phyloP scores from a whole-genome alignment of 768 basidiomycete species.

The Lentinula aciculospora region DNA sequence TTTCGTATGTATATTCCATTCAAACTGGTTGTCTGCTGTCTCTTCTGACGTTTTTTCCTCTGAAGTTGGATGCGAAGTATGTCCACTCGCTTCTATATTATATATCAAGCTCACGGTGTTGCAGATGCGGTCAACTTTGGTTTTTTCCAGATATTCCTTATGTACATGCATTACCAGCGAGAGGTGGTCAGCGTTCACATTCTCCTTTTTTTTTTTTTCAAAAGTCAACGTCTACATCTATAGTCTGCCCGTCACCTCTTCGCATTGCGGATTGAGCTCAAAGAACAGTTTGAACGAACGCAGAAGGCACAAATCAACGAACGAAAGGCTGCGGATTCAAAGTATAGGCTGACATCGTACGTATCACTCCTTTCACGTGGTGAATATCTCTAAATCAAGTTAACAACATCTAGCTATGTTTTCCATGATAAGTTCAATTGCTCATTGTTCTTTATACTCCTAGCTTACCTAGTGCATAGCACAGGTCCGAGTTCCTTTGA shows the following conservation, averaged over 20 bases:
- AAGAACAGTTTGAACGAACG: conserved; percentile 24
- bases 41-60: background rate
- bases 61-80: conserved; percentile 29
- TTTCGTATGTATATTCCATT: background rate
- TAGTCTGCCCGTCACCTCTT: conserved; percentile 5
- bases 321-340: conserved; percentile 55
- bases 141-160: conserved; percentile 75
- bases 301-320: conserved; percentile 53
- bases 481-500: conserved; percentile 50
- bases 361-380: conserved; percentile 16
- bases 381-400: background rate
- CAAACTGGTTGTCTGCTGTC: background rate
- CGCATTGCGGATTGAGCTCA: conserved; percentile 13
- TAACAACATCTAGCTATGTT: conserved; percentile 32
- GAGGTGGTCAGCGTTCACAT: conserved; percentile 35
- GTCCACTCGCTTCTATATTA: conserved; percentile 8
- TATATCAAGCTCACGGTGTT: conserved; percentile 6
- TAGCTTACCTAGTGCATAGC: background rate
- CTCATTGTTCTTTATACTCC: background rate
- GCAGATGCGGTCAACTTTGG: conserved; percentile 64
- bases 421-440: conserved; percentile 35
- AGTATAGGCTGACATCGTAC: conserved; percentile 55
- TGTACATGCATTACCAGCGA: conserved; percentile 68
- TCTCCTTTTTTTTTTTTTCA: background rate
- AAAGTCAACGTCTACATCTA: background rate